Percentiles rank a stretch among this genome's conserved stretches.
Evolutionary conservation across 352 stramenopile species (phyloP).

Genomic region (Achlya hypogyna): DNA sequence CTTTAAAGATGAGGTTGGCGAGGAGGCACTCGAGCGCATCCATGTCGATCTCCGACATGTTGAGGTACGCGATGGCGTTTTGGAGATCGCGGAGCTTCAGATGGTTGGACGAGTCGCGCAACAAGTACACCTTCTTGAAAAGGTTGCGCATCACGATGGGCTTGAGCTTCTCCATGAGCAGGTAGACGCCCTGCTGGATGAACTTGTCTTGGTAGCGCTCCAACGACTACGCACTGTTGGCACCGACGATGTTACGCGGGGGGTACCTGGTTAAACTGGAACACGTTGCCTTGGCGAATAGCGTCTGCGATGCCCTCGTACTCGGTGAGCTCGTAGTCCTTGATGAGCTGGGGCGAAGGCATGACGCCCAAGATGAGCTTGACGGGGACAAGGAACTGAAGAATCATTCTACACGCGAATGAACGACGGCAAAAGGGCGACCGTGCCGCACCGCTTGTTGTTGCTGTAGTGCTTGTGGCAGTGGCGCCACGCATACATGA

Average conservation of each 20-base stretch:
- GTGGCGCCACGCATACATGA: slow-evolving; percentile 91
- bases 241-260: not conserved
- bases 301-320: slow-evolving; percentile 85
- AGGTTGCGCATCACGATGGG: slow-evolving; percentile 92
- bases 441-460: slow-evolving; percentile 74
- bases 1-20: slow-evolving; percentile 95
- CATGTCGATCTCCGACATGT: slow-evolving; percentile 82
- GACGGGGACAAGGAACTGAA: slow-evolving; percentile 92
- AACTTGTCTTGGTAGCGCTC: slow-evolving; percentile 85
- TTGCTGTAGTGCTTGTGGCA: slow-evolving; percentile 72
- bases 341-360: slow-evolving; percentile 82
- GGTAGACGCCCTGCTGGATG: slow-evolving; percentile 89
- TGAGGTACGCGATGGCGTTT: slow-evolving; percentile 75
- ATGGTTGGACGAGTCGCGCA: slow-evolving; percentile 60
- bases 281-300: slow-evolving; percentile 87
- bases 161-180: slow-evolving; percentile 94
- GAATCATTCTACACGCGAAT: slow-evolving; percentile 59
- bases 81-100: slow-evolving; percentile 87
- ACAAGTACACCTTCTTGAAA: slow-evolving; percentile 92
- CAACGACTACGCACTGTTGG: slow-evolving; percentile 39
- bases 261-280: slow-evolving; percentile 80
- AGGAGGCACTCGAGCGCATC: slow-evolving; percentile 96
- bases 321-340: slow-evolving; percentile 83
- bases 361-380: slow-evolving; percentile 90
- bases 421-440: not conserved